phyloP scores from a whole-genome alignment of 345 rosid species.

The Psidium guajava region DNA sequence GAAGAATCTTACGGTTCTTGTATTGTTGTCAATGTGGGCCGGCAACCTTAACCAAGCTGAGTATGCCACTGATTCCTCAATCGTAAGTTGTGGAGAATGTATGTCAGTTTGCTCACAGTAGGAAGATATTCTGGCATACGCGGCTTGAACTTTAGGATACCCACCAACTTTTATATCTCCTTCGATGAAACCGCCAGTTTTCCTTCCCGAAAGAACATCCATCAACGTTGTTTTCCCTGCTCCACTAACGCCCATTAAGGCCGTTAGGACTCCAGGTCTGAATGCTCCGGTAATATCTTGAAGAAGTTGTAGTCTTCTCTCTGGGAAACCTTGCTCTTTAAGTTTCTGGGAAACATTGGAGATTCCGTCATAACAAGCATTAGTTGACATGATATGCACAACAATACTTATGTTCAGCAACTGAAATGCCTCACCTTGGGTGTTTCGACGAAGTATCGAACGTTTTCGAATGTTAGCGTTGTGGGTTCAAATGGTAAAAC shows the following conservation, averaged over 20 bases:
- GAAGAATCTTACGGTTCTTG: conserved; percentile 23
- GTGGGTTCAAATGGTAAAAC: conserved; percentile 23
- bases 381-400: neutral
- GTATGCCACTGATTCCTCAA: conserved; percentile 27
- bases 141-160: conserved; percentile 30
- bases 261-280: conserved; percentile 34
- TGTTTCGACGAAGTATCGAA: conserved; percentile 20
- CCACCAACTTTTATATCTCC: conserved; percentile 32
- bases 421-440: conserved; percentile 9
- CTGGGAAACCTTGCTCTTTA: conserved; percentile 14
- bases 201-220: conserved; percentile 50
- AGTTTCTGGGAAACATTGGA: conserved; percentile 3
- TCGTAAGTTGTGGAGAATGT: conserved; percentile 29
- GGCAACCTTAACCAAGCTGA: conserved; percentile 35
- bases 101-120: conserved; percentile 39
- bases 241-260: conserved; percentile 37
- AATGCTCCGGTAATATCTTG: conserved; percentile 27
- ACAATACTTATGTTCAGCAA: neutral
- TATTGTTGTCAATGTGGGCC: conserved; percentile 8
- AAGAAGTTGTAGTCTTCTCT: conserved; percentile 23
- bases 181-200: conserved; percentile 26
- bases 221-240: conserved; percentile 41
- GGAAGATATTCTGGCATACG: conserved; percentile 30
- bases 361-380: neutral
- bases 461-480: conserved; percentile 14